Evolutionary conservation across 1,284 basidiomycete genomes (phyloP), one percentile per base, ranked within the genome.

Genomic region (Malassezia brasiliensis): DNA sequence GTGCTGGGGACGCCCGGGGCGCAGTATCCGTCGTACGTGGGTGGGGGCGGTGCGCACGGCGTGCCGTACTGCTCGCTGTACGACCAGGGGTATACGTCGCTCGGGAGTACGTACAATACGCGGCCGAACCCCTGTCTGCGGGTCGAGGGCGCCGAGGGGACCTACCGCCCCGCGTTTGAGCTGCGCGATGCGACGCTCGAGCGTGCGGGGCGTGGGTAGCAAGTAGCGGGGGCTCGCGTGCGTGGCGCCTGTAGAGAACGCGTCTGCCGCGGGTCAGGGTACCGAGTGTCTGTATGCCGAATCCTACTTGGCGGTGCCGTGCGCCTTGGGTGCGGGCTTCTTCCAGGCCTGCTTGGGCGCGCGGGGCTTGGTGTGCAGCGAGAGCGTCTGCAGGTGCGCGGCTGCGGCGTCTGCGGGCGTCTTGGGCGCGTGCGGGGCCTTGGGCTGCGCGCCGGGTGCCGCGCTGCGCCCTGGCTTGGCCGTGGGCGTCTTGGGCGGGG

Each of bases 21-120:
- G 9, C 53, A 52, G 3, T 19, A 9, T 3, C n/a, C 60, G 6
- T 46, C 38, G 14, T 62, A 54, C 15, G 60, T 54, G 0, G 56
- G 63, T 4, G 61, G 61, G 0, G 63, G 61, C 1, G 62, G 60
- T 1, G 34, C n/a, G 0, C 20, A 63, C 3, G 67, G 67, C 7
- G 56, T 77, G 1, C 76, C 76, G 3, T 98, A 93, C 75, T 98
- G 93, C 72, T 70, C 74, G 28, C 76, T 98, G 39, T 98, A 98
- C 69, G 90, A 98, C 69, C 80, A 87, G 76, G 94, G 94, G 0
- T 98, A 94, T 76, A 98, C 94, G 0, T 94, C 90, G 3, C 81
- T 98, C 14, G 93, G 94, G 20, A 94, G 90, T 15, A 91, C 87
- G 1, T 88, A 83, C 77, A 96, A 96, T 77, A 96, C 94, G 0